Evolutionary conservation across 208 protist genomes (phyloP), one percentile per base, ranked within the genome.

Genomic region (Acanthamoeba quina): DNA sequence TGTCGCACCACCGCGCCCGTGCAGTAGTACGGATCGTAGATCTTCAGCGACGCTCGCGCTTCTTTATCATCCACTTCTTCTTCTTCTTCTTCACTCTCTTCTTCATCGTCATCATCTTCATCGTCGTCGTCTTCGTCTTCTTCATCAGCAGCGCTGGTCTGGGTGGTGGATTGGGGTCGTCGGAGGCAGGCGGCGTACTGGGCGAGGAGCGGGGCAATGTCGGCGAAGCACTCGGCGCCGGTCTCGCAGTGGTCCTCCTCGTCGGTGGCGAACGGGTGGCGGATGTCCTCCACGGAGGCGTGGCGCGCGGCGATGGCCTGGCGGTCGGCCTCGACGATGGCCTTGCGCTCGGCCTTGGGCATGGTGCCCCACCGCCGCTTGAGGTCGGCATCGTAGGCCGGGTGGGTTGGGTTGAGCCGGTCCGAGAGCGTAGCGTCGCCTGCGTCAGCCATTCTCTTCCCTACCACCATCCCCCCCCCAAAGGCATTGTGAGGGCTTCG

Each of bases 231-330:
- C 31, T 64, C 80, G 31, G 80, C 70, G 70, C 70, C 70, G 37
- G 70, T 80, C 70, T 80, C 70, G 70, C 70, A 80, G 70, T 80
- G 70, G 49, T 80, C 70, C 34, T 80, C 70, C 34, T 80, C 70
- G 21, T 80, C 70, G 5, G 70, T 49, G 70, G 37, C 37, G 70
- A 80, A 80, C n/a, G 70, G 70, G n/a, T 80, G 70, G 70, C 70
- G 70, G 17, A 80, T 80, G 70, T 80, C 70, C 37, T 24, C 70
- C 6, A 80, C 70, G 21, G 70, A 80, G 37, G 70, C 70, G 17
- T 80, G 70, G 41, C 70, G 70, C 37, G 70, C 70, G 13, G 70
- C 70, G 70, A 80, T 80, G 17, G 70, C 34, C 70, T 80, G 31
- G 4, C 70, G 70, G 70, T 80, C 70, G 37, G 70, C 70, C 70